phyloP scores from a whole-genome alignment of 2,329 filamentous ascomycete genomes.

The Cadophora luteo-olivacea region DNA sequence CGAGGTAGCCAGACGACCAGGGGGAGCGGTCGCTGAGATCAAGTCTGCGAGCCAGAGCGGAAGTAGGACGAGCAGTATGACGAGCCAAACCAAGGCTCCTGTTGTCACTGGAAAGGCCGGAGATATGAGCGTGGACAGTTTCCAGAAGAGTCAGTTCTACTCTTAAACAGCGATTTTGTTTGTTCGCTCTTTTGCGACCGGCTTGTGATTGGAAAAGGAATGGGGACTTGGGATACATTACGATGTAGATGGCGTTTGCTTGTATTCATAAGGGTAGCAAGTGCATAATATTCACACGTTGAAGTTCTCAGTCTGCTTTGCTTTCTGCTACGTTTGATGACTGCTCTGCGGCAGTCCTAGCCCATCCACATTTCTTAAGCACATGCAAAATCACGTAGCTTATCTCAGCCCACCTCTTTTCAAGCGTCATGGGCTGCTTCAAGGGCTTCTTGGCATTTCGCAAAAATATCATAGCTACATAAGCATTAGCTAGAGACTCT shows the following conservation, averaged over 20 bases:
- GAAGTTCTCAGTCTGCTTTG: neutral
- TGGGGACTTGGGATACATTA: conserved; percentile 7
- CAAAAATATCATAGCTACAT: neutral
- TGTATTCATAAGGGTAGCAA: conserved; percentile 13
- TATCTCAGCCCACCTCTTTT: neutral
- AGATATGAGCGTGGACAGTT: conserved; percentile 71
- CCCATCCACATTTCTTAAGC: too few relatives aligned
- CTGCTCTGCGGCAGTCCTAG: too few relatives aligned
- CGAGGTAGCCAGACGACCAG: conserved; percentile 69
- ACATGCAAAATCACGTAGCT: too few relatives aligned
- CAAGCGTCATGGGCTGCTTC: neutral
- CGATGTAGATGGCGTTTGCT: conserved; percentile 19
- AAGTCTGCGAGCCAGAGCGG: conserved; percentile 53
- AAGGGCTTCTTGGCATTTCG: neutral
- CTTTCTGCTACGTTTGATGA: neutral
- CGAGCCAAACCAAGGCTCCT: conserved; percentile 53
- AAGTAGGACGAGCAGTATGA: conserved; percentile 46
- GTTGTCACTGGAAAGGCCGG: conserved; percentile 63
- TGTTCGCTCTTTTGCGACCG: neutral
- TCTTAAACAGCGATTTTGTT: conserved; percentile 45
- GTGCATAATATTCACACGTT: conserved; percentile 8
- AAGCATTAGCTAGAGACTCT: neutral
- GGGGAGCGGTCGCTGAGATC: conserved; percentile 46
- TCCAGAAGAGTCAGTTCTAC: conserved; percentile 74
- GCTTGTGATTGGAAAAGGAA: conserved; percentile 13